A percentile compares a stretch with the other conserved stretches of the same genome.
Evolutionary conservation across 768 basidiomycete genomes (phyloP).

Genomic region (Termitomyces sp.): DNA sequence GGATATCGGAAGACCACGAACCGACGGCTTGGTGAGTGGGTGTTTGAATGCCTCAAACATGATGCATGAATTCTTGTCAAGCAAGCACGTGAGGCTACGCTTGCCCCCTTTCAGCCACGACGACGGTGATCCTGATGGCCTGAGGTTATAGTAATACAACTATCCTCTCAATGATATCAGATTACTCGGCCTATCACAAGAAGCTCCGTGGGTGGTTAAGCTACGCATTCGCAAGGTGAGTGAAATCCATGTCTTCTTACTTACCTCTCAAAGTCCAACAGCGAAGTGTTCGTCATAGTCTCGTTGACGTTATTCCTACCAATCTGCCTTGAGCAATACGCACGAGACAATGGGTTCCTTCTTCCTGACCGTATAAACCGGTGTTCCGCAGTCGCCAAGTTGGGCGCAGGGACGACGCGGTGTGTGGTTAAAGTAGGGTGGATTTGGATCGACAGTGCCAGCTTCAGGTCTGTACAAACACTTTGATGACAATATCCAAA

Average conservation of each 20-base stretch:
- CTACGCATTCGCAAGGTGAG: slow-evolving; percentile 79
- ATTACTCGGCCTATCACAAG: slow-evolving; percentile 23
- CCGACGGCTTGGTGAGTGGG: too few species aligned
- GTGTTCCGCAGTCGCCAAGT: slow-evolving; percentile 36
- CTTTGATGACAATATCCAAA: background rate
- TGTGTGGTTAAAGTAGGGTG: slow-evolving; percentile 83
- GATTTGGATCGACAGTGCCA: slow-evolving; percentile 86
- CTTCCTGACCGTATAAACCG: slow-evolving; percentile 60
- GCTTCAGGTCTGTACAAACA: slow-evolving; percentile 63
- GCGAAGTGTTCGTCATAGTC: slow-evolving; percentile 79
- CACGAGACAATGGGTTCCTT: slow-evolving; percentile 79
- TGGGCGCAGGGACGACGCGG: slow-evolving; percentile 26
- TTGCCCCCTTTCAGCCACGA: background rate
- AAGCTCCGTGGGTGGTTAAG: slow-evolving; percentile 72
- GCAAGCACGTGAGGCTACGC: too few species aligned
- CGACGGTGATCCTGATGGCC: background rate
- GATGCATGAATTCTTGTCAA: too few species aligned
- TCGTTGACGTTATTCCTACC: slow-evolving; percentile 79
- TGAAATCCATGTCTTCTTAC: background rate
- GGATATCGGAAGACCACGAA: too few species aligned
- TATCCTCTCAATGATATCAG: slow-evolving; percentile 15
- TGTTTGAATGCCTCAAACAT: too few species aligned
- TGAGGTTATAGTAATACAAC: background rate
- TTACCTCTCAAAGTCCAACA: slow-evolving; percentile 27
- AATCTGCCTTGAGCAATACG: slow-evolving; percentile 83